These are phyloP conservation scores for Pyrenophora teres DNA, from an alignment of 2,329 filamentous ascomycete genomes.

Conservation along the genomic window DNA sequence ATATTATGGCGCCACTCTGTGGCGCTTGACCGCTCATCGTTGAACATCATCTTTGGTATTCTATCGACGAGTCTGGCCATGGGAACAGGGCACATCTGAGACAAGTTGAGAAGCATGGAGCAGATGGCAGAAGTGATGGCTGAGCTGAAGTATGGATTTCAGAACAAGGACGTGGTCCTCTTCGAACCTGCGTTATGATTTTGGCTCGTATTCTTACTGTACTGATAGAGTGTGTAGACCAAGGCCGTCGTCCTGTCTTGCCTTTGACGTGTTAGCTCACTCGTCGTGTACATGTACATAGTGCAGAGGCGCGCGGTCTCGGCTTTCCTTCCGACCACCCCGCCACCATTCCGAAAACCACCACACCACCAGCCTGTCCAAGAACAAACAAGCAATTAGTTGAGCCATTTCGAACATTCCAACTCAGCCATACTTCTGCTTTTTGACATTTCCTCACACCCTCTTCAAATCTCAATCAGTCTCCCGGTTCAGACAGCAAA, in stretches of 20 bases:
- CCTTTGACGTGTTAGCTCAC: no score
- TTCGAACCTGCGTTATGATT: background rate
- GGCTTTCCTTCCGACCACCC: background rate
- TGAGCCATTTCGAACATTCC: background rate
- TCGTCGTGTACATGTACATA: no score
- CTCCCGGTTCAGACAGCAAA: constrained; percentile 8
- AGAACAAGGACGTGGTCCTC: no score
- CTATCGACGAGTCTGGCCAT: no score
- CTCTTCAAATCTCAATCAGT: background rate
- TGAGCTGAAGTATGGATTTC: no score
- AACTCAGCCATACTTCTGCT: background rate
- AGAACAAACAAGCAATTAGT: background rate
- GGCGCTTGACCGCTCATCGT: no score
- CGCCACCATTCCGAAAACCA: constrained; percentile 2
- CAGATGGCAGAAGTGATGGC: no score
- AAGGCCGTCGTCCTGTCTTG: no score
- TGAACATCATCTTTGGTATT: no score
- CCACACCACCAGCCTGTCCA: background rate
- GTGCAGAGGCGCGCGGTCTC: background rate
- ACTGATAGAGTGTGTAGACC: no score
- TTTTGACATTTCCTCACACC: background rate
- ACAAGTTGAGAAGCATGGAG: no score
- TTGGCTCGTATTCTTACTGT: background rate
- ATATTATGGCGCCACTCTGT: background rate
- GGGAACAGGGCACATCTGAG: no score